Evolutionary conservation across 31 red algal genomes (phyloP), one percentile per base, ranked within the genome.

Genomic region (Asparagopsis taxiformis): DNA sequence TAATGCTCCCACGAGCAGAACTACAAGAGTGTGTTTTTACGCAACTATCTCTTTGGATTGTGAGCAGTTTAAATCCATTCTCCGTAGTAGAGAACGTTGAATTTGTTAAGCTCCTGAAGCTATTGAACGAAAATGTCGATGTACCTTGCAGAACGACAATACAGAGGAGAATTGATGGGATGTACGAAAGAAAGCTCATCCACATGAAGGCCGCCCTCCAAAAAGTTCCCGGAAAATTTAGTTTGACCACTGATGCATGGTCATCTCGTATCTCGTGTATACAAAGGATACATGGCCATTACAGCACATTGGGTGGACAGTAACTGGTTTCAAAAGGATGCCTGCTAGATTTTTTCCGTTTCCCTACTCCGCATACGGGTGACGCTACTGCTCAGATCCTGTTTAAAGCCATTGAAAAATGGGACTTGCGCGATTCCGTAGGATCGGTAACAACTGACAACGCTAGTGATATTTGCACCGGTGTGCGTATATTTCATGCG

Each of bases 341-440:
- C 13, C 6, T 46, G 41, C 58, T 62, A n/a, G 58, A 62, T 32
- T 62, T 62, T 62, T n/a, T 31, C 23, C 25, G 58, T n/a, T 62
- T 62, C n/a, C 0, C 31, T 0, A 62, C 58, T n/a, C 58, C 24
- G 31, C 58, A 46, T 28, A 31, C 58, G n/a, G 58, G 15, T 25
- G 58, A 62, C n/a, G 58, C 58, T 32, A 62, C 0, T 25, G 23
- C 26, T 0, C 23, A 22, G 23, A 17, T 62, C n/a, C 0, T 62
- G 13, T 30, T 32, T 16, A 28, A 62, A 17, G 29, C 31, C 16
- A 25, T 62, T 31, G 0, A 62, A 13, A 32, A 19, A 25, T 62
- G 58, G 58, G 29, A 62, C 29, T 8, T 32, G n/a, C 23, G 20
- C 25, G 58, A 0, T 32, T 30, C 0, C 16, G 29, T 62, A 16